These are phyloP conservation scores for Harringtonia aguacate DNA, from an alignment of 2,329 filamentous ascomycete species.

Conservation along the genomic window DNA sequence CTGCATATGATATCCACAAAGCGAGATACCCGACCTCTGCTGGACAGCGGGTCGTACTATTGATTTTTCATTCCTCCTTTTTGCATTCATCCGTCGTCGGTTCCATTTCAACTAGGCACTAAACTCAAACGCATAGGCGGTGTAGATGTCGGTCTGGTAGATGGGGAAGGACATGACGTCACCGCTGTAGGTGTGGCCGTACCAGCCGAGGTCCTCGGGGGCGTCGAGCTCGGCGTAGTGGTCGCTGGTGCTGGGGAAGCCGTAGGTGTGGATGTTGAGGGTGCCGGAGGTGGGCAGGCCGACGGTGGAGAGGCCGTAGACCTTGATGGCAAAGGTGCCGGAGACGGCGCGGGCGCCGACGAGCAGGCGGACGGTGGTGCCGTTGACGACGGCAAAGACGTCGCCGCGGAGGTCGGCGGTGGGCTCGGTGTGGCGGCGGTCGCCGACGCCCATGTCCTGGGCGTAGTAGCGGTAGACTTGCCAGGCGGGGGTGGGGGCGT, in stretches of 20 bases:
- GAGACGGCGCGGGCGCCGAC: not conserved
- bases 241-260: slow-evolving; percentile 3
- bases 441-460: slow-evolving; percentile 6
- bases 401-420: slow-evolving; percentile 2
- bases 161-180: slow-evolving; percentile 25
- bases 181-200: slow-evolving; percentile 21
- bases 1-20: too few species aligned
- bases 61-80: too few species aligned
- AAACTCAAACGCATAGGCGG: slow-evolving; percentile 30
- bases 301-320: not conserved
- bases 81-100: too few species aligned
- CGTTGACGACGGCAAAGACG: slow-evolving; percentile 1
- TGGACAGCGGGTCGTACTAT: too few species aligned
- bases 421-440: not conserved
- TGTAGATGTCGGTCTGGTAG: slow-evolving; percentile 23
- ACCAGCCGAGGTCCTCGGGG: slow-evolving; percentile 19
- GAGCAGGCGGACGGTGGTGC: not conserved
- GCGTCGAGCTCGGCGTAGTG: slow-evolving; percentile 18
- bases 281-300: not conserved
- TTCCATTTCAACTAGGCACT: too few species aligned
- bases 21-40: too few species aligned
- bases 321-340: slow-evolving; percentile 1
- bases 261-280: not conserved
- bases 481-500: not conserved
- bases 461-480: slow-evolving; percentile 4